Evolutionary conservation across 2,329 filamentous ascomycete species (phyloP), one percentile per base, ranked within the genome.

Genomic region (Penicillium aurantiogriseum): DNA sequence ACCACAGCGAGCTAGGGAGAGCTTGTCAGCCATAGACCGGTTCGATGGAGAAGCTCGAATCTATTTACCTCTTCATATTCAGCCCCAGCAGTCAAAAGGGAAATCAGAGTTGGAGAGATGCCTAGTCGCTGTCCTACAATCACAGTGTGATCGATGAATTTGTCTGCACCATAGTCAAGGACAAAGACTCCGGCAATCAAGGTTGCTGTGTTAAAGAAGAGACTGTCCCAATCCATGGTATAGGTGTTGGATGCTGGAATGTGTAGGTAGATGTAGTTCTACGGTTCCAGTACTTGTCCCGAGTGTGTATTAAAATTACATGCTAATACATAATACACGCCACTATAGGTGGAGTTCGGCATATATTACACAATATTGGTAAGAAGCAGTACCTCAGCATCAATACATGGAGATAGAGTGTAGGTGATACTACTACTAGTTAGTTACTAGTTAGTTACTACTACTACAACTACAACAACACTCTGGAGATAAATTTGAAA

Each of bases 21-120:
- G 29, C 49, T 35, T 57, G 48, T 36, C 36, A 53, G 27, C 23
- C 11, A 50, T 29, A 44, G 19, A n/a, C 17, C 29, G 11, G 13
- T 15, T 19, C 46, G 40, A 11, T 13, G 13, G 47, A 38, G 35
- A 31, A 5, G 42, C 15, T 15, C 8, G 9, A 45, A 15, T 15
- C 10, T 23, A 43, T 31, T 39, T 47, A 81, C 80, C 76, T 84
- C 81, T 76, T 84, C 82, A 75, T 79, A 85, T 71, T 84, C 81
- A 42, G 77, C 80, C 19, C 81, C 81, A 13, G 78, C 80, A 3
- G 81, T 83, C 36, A 85, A 70, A 8, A 85, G 73, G 4, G 76
- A 79, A 59, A 84, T 77, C 27, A 83, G 51, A 3, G 79, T 79
- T 31, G 77, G 74, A 1, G 80, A 76, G 13, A 84, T 69, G 17